Evolutionary conservation across 1,284 basidiomycete species (phyloP), one percentile per base, ranked within the genome.

Genomic region (Ceratobasidium sp.): DNA sequence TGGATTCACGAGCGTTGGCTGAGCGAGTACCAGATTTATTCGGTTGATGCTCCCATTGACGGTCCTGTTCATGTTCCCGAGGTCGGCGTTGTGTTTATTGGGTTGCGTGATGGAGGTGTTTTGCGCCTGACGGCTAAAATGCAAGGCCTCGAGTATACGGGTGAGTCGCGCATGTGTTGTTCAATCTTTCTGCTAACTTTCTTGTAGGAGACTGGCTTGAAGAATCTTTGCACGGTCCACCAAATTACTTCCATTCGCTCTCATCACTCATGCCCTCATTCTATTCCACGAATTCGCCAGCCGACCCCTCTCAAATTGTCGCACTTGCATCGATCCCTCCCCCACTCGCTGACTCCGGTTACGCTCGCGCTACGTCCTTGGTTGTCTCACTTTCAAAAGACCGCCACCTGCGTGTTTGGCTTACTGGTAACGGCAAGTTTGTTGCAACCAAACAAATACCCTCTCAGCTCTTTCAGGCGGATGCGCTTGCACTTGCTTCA

Each of bases 361-460:
- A 73, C 51, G 71, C 71, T 5, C 57, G 59, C 27, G 71, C 71
- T 11, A 73, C 93, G 79, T 85, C 91, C 74, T 87, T 87, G 14
- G 86, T 93, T 76, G 83, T 92, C 24, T 97, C 95, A 1, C 87
- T 98, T 62, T 95, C 95, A n/a, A 87, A 95, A 74, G 95, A 98
- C 84, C 88, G 92, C 73, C 92, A 91, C 71, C 85, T 98, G 56
- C 88, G 95, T 62, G 86, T 93, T 53, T 98, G 96, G 95, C 91
- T 73, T 11, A 73, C 71, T 14, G 71, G 71, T 9, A 73, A 79
- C 60, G 71, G 71, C 31, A 62, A 73, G 36, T 73, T 73, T 22
- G 71, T 73, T n/a, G 48, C 71, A 24, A 62, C 71, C 14, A 73
- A 73, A 11, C 71, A 73, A 45, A 73, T 73, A 41, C 71, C 71